Conservation (phyloP, 192 early-diverging fungal genomes). For the Diversispora epigaea region DNA sequence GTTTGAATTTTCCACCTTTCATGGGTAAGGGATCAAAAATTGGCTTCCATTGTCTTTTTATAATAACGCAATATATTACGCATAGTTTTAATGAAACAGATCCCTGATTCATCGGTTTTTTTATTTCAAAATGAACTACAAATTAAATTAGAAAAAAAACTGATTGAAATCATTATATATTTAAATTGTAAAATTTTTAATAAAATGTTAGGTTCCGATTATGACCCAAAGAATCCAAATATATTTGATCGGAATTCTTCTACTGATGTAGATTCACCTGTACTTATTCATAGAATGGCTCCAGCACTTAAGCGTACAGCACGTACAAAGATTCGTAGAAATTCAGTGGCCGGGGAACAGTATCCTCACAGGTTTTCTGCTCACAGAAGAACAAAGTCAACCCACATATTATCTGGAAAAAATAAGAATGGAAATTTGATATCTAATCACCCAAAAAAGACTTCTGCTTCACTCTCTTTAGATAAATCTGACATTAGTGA, state of each 20-base stretch:
- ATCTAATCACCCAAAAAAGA: neutral
- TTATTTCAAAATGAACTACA: no score
- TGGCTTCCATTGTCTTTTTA: neutral
- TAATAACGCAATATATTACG: no score
- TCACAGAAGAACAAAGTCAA: slow-evolving; percentile 33
- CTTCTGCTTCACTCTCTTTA: neutral
- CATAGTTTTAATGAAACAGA: no score
- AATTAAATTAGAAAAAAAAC: neutral
- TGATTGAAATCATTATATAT: neutral
- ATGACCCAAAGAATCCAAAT: slow-evolving; percentile 16
- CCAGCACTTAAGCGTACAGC: slow-evolving; percentile 46
- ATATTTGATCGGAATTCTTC: slow-evolving; percentile 47
- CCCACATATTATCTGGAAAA: slow-evolving; percentile 7
- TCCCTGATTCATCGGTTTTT: no score
- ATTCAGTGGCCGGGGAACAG: slow-evolving; percentile 40
- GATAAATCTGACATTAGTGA: neutral
- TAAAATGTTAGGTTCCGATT: neutral
- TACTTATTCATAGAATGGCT: slow-evolving; percentile 42
- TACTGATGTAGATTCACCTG: slow-evolving; percentile 39
- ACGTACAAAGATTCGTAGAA: slow-evolving; percentile 54
- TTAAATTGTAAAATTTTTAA: neutral
- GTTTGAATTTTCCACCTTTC: slow-evolving; percentile 25
- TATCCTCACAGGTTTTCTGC: slow-evolving; percentile 1
- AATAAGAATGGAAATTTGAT: neutral
- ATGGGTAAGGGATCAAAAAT: slow-evolving; percentile 16